A percentile compares a stretch with the other conserved stretches of the same genome.
phyloP scores from a whole-genome alignment of 129 eudicot species.

The Dittrichia graveolens region DNA sequence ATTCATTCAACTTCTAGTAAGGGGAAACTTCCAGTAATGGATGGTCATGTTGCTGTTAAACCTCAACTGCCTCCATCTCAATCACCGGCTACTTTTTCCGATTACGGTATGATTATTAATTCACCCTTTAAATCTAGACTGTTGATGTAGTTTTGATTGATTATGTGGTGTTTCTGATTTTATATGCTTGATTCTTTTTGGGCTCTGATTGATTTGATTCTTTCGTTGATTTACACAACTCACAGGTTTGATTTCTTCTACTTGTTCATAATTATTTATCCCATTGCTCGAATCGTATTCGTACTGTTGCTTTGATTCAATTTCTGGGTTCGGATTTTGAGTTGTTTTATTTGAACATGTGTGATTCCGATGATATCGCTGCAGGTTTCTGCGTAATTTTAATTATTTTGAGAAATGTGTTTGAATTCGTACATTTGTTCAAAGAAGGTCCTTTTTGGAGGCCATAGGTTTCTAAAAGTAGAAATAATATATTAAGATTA shows the following conservation, averaged over 20 bases:
- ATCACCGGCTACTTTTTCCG: constrained; percentile 25
- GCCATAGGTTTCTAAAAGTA: too few relatives aligned
- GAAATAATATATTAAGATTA: too few relatives aligned
- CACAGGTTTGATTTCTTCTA: constrained; percentile 13
- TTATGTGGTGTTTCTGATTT: not conserved
- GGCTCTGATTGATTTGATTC: not conserved
- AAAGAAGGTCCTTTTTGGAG: too few relatives aligned
- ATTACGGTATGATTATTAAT: constrained; percentile 33
- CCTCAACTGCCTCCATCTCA: constrained; percentile 44
- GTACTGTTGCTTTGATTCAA: too few relatives aligned
- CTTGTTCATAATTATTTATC: not conserved
- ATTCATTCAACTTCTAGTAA: constrained; percentile 26
- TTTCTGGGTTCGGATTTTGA: too few relatives aligned
- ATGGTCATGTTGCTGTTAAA: constrained; percentile 45
- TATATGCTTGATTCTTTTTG: not conserved
- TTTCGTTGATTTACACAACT: not conserved
- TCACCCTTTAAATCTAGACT: too few relatives aligned
- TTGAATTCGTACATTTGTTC: too few relatives aligned
- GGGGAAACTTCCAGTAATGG: constrained; percentile 21
- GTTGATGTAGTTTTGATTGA: not conserved
- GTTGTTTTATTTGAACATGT: too few relatives aligned
- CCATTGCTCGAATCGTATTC: too few relatives aligned
- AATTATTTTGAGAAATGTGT: too few relatives aligned
- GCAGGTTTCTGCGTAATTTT: too few relatives aligned
- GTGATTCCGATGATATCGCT: too few relatives aligned